Evolutionary conservation across 2,329 filamentous ascomycete species (phyloP).

Genomic region (Dryadomyces quercivorus): DNA sequence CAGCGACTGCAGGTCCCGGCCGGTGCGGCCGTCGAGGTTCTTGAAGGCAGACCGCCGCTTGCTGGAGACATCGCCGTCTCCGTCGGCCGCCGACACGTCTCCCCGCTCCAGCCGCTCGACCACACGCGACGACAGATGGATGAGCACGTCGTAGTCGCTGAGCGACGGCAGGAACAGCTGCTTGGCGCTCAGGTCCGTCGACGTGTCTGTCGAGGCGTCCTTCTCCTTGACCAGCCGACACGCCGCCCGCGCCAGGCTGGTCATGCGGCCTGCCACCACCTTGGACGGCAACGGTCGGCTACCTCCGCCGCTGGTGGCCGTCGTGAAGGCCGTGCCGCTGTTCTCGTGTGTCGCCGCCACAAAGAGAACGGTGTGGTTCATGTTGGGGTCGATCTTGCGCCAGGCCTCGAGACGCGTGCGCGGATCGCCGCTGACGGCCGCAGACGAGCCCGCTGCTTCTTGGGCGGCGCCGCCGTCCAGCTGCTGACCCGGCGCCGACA

Average conservation of each 20-base stretch:
- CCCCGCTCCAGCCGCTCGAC: slow-evolving; percentile 28
- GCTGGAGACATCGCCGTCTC: background rate
- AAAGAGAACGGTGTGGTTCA: slow-evolving; percentile 75
- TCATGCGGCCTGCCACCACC: slow-evolving; percentile 76
- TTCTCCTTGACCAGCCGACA: slow-evolving; percentile 45
- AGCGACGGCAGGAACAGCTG: slow-evolving; percentile 62
- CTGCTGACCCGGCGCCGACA: slow-evolving; percentile 21
- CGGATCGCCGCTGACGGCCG: background rate
- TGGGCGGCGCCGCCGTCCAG: slow-evolving; percentile 19
- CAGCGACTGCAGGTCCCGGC: slow-evolving; percentile 30
- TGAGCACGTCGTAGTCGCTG: slow-evolving; percentile 73
- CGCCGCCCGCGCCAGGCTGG: slow-evolving; percentile 66
- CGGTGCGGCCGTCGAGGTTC: slow-evolving; percentile 58
- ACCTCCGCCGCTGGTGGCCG: slow-evolving; percentile 27
- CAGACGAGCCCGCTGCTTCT: slow-evolving; percentile 14
- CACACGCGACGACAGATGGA: slow-evolving; percentile 52
- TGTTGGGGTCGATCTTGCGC: slow-evolving; percentile 76
- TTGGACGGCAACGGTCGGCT: slow-evolving; percentile 48
- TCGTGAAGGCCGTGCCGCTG: slow-evolving; percentile 71
- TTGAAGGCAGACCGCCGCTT: slow-evolving; percentile 50
- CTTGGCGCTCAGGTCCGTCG: slow-evolving; percentile 36
- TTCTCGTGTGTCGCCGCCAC: slow-evolving; percentile 67
- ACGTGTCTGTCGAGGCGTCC: background rate
- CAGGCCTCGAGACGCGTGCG: slow-evolving; percentile 63
- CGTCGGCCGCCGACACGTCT: slow-evolving; percentile 18